Percentiles rank a stretch among this genome's conserved stretches.
These are phyloP conservation scores for Spencermartinsiella ligniputridi DNA, from an alignment of 1,139 yeast genomes.

Conservation along the genomic window DNA sequence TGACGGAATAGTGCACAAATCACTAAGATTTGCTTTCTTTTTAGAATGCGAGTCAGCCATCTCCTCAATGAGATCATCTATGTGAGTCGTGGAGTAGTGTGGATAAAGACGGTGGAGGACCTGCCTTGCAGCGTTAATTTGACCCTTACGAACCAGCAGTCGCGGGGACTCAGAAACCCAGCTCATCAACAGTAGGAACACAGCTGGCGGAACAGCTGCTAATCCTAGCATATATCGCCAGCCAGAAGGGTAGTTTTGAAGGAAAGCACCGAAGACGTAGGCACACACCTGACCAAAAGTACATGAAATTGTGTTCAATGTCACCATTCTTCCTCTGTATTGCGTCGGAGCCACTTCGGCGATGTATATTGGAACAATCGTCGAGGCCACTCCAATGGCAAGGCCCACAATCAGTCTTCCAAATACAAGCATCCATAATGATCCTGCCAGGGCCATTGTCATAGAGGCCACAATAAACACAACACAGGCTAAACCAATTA, in stretches of 20 bases:
- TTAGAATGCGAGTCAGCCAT: conserved; percentile 5
- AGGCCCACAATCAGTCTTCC: conserved; percentile 42
- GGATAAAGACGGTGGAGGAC: conserved; percentile 39
- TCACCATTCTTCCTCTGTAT: conserved; percentile 38
- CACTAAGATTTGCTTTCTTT: conserved; percentile 3
- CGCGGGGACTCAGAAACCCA: conserved; percentile 61
- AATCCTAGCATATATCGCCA: conserved; percentile 43
- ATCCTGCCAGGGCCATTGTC: conserved; percentile 35
- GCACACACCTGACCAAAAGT: conserved; percentile 46
- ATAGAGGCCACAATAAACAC: conserved; percentile 38
- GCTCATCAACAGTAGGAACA: conserved; percentile 35
- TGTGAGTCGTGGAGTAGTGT: conserved; percentile 30
- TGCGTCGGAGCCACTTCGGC: conserved; percentile 42
- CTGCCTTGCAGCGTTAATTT: conserved; percentile 38
- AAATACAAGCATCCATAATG: conserved; percentile 28
- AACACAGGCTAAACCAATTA: conserved; percentile 36
- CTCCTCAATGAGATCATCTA: conserved; percentile 24
- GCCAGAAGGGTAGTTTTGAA: conserved; percentile 27
- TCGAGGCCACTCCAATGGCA: conserved; percentile 43
- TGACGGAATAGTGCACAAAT: conserved; percentile 30
- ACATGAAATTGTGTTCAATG: conserved; percentile 41
- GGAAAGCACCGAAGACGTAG: conserved; percentile 33
- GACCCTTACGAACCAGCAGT: conserved; percentile 42
- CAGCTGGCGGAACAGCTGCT: conserved; percentile 39
- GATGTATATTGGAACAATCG: conserved; percentile 41